phyloP scores from a whole-genome alignment of 2,329 filamentous ascomycete species.

The Aureobasidium sp. region DNA sequence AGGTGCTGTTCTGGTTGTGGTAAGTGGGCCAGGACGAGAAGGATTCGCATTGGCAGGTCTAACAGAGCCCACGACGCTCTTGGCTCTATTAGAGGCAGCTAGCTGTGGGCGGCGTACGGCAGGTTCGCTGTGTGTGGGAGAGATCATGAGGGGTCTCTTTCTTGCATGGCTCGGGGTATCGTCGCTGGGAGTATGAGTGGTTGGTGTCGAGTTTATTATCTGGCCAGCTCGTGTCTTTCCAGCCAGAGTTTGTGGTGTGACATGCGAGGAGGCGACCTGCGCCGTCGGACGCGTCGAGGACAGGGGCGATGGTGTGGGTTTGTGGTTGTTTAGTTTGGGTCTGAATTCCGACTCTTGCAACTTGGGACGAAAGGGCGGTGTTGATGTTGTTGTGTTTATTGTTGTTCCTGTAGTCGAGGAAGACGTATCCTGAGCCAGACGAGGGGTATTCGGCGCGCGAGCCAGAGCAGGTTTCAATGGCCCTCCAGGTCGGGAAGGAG shows the following conservation, averaged over 20 bases:
- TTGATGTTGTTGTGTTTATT: slow-evolving; percentile 6
- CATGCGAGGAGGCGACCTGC: slow-evolving; percentile 45
- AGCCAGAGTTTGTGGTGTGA: slow-evolving; percentile 70
- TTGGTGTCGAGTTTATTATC: slow-evolving; percentile 42
- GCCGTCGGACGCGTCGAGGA: background rate
- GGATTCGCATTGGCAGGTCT: background rate
- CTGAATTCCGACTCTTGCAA: slow-evolving; percentile 9
- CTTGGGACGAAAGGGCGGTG: slow-evolving; percentile 17
- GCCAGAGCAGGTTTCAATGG: slow-evolving; percentile 61
- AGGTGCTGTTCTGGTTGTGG: background rate
- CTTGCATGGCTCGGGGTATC: slow-evolving; percentile 40
- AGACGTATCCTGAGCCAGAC: slow-evolving; percentile 30
- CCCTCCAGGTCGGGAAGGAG: slow-evolving; percentile 33
- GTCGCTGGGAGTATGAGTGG: slow-evolving; percentile 38
- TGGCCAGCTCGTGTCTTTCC: slow-evolving; percentile 54
- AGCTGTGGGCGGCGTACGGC: background rate
- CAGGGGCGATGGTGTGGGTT: background rate
- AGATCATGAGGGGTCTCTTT: slow-evolving; percentile 24
- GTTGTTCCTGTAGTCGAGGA: background rate
- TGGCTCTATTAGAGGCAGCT: slow-evolving; percentile 21
- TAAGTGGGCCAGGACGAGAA: background rate
- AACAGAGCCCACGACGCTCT: slow-evolving; percentile 23
- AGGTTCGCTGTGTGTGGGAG: slow-evolving; percentile 19
- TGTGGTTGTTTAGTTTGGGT: background rate
- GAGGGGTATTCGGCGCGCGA: slow-evolving; percentile 51